Base-by-base conservation (phyloP, 495 filamentous ascomycete species). In the Annulohypoxylon stygium region DNA sequence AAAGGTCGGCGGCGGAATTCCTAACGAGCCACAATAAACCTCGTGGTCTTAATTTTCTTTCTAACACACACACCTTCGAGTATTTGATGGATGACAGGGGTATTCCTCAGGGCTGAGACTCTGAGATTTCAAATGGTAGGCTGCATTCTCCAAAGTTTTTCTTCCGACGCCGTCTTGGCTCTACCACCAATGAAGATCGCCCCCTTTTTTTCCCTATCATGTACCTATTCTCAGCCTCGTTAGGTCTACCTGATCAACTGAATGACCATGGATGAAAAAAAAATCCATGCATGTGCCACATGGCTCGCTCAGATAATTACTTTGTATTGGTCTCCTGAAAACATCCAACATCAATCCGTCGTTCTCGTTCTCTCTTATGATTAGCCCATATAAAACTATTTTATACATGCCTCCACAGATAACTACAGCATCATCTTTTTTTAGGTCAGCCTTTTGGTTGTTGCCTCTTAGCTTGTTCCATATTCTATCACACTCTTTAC, bases 221-320 rank as follows among this genome's bases (percentile, higher is more conserved):
- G 50, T 54, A 20, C 36, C 39, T 62, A 48, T 64, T 53, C 48
- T 69, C 71, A 74, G 71, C 71, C 71, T 74, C 34, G 50, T 63
- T 61, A 36, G n/a, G 16, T 47, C 11, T 45, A 36, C 8, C 3
- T 47, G 43, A 20, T 47, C 39, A 43, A 43, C 39, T 43, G 10
- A 43, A 47, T 30, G 30, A 16, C 18, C 26, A 39, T 23, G 8
- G 61, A 57, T 26, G 30, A 47, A 43, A 14, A 43, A 14, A 20
- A 11, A 18, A 47, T 41, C 26, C 47, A 65, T 74, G 71, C 71
- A 74, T 34, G 16, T 69, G 62, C 57, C 71, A 74, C 71, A 70
- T 74, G 66, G 71, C 55, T 66, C 6, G 26, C 10, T 48, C 18
- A 37, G 18, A 43, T 34, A 41, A 43, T 37, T 36, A 5, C 45